These are phyloP conservation scores for Sporothrix inflata DNA, from an alignment of 2,329 filamentous ascomycete species.

Conservation along the genomic window DNA sequence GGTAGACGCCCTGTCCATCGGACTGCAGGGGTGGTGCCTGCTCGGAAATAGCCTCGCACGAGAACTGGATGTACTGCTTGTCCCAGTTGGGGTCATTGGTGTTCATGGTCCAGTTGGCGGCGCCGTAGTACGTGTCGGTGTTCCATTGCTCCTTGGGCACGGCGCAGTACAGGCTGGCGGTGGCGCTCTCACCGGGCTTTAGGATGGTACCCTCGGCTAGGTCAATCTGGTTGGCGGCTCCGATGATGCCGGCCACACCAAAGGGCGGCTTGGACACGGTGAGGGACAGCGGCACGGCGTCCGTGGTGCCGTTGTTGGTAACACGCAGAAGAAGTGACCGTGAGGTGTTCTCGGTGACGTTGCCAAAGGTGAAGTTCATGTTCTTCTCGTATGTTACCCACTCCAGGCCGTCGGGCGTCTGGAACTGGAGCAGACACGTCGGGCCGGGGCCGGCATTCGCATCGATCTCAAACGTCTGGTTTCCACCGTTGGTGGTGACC, in stretches of 20 bases:
- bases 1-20: constrained; percentile 52
- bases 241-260: constrained; percentile 57
- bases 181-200: constrained; percentile 53
- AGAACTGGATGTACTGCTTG: constrained; percentile 57
- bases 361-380: constrained; percentile 57
- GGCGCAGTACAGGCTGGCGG: constrained; percentile 57
- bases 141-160: constrained; percentile 63
- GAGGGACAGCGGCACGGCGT: constrained; percentile 55
- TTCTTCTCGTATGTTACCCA: constrained; percentile 54
- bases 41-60: constrained; percentile 55
- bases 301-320: constrained; percentile 56
- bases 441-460: constrained; percentile 55
- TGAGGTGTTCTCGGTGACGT: constrained; percentile 56
- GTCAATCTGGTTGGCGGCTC: constrained; percentile 58
- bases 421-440: constrained; percentile 57
- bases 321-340: constrained; percentile 55
- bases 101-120: constrained; percentile 60
- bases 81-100: constrained; percentile 56
- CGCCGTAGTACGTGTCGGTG: constrained; percentile 52
- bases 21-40: constrained; percentile 54
- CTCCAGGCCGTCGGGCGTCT: constrained; percentile 52
- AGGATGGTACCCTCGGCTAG: constrained; percentile 60
- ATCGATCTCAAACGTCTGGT: constrained; percentile 51
- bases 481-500: constrained; percentile 54
- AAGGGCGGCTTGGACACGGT: constrained; percentile 66